Evolutionary conservation across 2,329 filamentous ascomycete species (phyloP), one percentile per base, ranked within the genome.

Genomic region (Sphaerostilbella broomeana): DNA sequence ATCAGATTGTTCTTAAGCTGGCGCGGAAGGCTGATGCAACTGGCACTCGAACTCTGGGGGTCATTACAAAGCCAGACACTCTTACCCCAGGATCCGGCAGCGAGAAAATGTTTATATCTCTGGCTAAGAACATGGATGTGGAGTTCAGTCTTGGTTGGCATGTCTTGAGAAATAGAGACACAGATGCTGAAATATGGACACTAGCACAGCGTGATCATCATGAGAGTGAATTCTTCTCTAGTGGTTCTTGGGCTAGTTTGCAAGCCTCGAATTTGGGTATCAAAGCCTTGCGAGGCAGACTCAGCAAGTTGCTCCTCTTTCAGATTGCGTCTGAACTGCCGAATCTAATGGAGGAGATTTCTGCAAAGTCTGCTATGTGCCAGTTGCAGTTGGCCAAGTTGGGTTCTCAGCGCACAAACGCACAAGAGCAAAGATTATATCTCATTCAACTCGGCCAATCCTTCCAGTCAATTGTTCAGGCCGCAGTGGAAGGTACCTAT

Each of bases 51-150:
- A 78, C 74, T 0, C 51, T 79, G 0, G 73, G 74, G 3, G 64
- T 79, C 41, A 70, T 79, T 45, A 79, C 76, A 0, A 79, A 78
- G 51, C 73, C 73, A 0, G 74, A 79, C 35, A 57, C 52, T 1
- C 38, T 58, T 7, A 27, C 42, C 17, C 17, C 32, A 1, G 52
- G 46, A 2, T 69, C 69, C 0, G 59, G 56, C 0, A 62, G 57
- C 18, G 68, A 74, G 44, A 38, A 35, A 0, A 42, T 50, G 4
- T 73, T 62, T 33, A 30, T 69, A 1, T 53, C 57, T 0, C 57
- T 75, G 0, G 70, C 68, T 0, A 50, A 52, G 19, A 75, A 76
- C 38, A 45, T 61, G 3, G 63, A 74, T 8, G 60, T 72, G 0
- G 51, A 64, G 4, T 68, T 77, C 15, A 53, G 60, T 1, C 65